These are phyloP conservation scores for Aspergillus quadrilineatus DNA, from an alignment of 2,329 filamentous ascomycete species.

Conservation along the genomic window DNA sequence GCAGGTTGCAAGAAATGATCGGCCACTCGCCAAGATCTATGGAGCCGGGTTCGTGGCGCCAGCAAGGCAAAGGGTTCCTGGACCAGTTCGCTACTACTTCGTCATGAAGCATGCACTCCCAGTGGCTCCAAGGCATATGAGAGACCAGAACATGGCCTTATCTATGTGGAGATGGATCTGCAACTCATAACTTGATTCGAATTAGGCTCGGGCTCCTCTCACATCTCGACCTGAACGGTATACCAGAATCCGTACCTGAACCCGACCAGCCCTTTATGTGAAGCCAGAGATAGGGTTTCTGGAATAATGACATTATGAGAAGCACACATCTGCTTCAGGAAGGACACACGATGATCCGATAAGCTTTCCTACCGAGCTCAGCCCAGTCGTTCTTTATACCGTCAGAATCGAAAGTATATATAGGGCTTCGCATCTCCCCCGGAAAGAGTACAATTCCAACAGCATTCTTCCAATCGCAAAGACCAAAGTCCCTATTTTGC, in stretches of 20 bases:
- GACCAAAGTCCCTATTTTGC: background rate
- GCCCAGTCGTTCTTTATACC: background rate
- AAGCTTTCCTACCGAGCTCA: background rate
- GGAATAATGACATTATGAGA: background rate
- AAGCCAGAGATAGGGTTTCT: background rate
- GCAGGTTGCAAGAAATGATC: conserved; percentile 9
- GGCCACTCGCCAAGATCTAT: conserved; percentile 9
- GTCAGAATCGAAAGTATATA: conserved; percentile 13
- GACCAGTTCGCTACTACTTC: background rate
- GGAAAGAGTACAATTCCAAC: background rate
- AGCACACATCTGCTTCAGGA: conserved; percentile 5
- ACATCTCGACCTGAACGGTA: background rate
- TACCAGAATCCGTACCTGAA: background rate
- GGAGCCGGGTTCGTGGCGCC: background rate
- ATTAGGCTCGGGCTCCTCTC: background rate
- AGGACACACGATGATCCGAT: conserved; percentile 11
- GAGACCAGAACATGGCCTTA: background rate
- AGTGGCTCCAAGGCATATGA: background rate
- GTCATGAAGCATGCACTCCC: background rate
- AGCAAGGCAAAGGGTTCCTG: background rate
- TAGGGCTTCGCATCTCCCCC: background rate
- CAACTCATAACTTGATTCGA: conserved; percentile 1
- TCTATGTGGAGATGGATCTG: background rate
- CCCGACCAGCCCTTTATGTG: background rate
- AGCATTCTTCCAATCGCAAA: background rate